phyloP scores from a whole-genome alignment of 768 basidiomycete genomes.

The Rhizopogon salebrosus region DNA sequence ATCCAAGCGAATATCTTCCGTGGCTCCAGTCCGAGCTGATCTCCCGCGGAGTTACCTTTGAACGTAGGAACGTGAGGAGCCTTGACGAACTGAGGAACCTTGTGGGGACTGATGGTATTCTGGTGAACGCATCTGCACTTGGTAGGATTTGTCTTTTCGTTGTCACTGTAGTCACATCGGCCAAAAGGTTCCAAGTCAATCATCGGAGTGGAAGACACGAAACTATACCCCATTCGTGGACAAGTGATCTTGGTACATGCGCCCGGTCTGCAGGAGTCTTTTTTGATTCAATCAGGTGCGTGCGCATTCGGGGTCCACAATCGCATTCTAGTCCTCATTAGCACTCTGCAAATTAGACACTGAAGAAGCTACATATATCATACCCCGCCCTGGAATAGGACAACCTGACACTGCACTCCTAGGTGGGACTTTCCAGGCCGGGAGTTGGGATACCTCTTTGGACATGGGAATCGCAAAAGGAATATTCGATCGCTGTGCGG shows the following conservation, averaged over 20 bases:
- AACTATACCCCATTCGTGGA: conserved; percentile 73
- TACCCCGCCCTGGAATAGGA: conserved; percentile 47
- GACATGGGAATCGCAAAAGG: conserved; percentile 33
- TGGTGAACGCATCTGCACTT: conserved; percentile 54
- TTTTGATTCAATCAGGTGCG: conserved; percentile 23
- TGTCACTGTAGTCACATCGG: neutral
- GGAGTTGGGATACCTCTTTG: conserved; percentile 49
- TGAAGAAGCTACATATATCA: conserved; percentile 47
- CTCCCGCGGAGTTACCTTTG: conserved; percentile 37
- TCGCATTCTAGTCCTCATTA: neutral
- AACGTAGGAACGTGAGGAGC: conserved; percentile 35
- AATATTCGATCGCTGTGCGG: conserved; percentile 44
- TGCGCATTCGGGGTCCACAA: conserved; percentile 1
- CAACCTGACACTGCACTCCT: conserved; percentile 43
- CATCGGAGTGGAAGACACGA: conserved; percentile 76
- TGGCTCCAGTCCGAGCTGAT: conserved; percentile 40
- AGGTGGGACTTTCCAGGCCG: conserved; percentile 50
- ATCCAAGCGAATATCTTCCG: conserved; percentile 46
- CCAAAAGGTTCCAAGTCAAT: conserved; percentile 59
- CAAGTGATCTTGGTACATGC: conserved; percentile 78
- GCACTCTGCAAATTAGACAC: conserved; percentile 6
- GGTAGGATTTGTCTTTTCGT: conserved; percentile 25
- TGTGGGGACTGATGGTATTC: conserved; percentile 30
- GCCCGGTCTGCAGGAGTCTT: conserved; percentile 46
- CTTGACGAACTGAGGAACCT: conserved; percentile 42